Evolutionary conservation across 768 basidiomycete species (phyloP).

Genomic region (Tylopilus intermedius): DNA sequence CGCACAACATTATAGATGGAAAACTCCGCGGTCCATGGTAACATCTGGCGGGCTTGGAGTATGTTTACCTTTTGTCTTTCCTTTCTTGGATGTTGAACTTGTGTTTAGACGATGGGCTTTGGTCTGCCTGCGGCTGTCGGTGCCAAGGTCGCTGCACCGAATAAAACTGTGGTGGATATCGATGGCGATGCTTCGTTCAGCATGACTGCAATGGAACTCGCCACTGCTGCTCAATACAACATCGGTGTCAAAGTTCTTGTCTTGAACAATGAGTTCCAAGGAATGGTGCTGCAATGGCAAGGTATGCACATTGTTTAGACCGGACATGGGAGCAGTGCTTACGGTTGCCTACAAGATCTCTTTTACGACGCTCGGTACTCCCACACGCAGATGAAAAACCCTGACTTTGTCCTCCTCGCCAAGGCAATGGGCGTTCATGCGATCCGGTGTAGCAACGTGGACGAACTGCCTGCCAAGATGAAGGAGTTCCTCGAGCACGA

Average conservation of each 20-base stretch:
- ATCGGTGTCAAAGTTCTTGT: constrained; percentile 95
- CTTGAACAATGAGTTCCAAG: constrained; percentile 96
- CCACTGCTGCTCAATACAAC: constrained; percentile 83
- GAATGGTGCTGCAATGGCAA: constrained; percentile 99
- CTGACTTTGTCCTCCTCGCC: constrained; percentile 88
- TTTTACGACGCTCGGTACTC: constrained; percentile 98
- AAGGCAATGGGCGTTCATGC: constrained; percentile 91
- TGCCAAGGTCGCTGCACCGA: constrained; percentile 91
- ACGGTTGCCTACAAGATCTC: constrained; percentile 50
- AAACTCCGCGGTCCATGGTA: constrained; percentile 77
- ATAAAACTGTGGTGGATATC: constrained; percentile 92
- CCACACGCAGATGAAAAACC: constrained; percentile 93
- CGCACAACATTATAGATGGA: constrained; percentile 91
- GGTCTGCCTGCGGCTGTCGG: constrained; percentile 93
- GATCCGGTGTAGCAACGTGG: constrained; percentile 62
- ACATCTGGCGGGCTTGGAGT: constrained; percentile 94
- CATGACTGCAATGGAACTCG: constrained; percentile 99
- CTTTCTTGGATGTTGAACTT: not conserved
- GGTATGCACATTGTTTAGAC: constrained; percentile 41
- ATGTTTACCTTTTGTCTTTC: constrained; percentile 31
- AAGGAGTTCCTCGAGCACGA: constrained; percentile 98
- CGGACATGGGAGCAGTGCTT: not conserved
- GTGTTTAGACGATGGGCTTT: constrained; percentile 89
- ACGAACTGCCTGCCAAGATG: constrained; percentile 91
- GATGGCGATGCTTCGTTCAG: constrained; percentile 98